A percentile compares a stretch with the other conserved stretches of the same genome.
phyloP scores from a whole-genome alignment of 108 stramenopile genomes.

The Stephanodiscus minutulus region DNA sequence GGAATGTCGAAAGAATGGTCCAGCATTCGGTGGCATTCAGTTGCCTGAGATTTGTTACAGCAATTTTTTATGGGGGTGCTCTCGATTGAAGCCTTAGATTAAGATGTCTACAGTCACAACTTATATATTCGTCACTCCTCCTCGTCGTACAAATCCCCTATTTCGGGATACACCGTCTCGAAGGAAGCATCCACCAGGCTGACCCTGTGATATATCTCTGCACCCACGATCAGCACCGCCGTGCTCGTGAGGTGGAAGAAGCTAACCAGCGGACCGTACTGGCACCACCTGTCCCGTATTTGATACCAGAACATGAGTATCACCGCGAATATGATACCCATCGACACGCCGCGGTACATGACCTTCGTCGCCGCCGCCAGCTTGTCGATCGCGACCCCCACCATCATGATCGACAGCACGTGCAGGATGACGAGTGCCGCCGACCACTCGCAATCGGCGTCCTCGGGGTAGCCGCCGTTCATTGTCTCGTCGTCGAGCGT shows the following conservation, averaged over 20 bases:
- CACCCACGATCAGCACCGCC: slow-evolving; percentile 70
- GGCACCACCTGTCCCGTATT: slow-evolving; percentile 64
- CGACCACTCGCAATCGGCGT: slow-evolving; percentile 58
- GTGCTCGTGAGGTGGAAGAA: slow-evolving; percentile 68
- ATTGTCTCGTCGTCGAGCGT: slow-evolving; percentile 58
- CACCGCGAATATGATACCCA: slow-evolving; percentile 78
- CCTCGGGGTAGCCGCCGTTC: slow-evolving; percentile 60
- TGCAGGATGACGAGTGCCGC: slow-evolving; percentile 60
- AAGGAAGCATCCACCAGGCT: slow-evolving; percentile 70
- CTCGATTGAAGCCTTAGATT: no score
- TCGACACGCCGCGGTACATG: slow-evolving; percentile 82
- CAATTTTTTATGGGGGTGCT: no score
- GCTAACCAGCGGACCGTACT: slow-evolving; percentile 69
- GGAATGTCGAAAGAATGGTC: slow-evolving; percentile 50
- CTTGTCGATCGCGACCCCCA: slow-evolving; percentile 83
- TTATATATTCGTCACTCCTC: slow-evolving; percentile 17
- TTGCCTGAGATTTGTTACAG: no score
- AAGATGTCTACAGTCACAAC: no score
- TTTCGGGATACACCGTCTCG: slow-evolving; percentile 79
- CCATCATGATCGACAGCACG: slow-evolving; percentile 71
- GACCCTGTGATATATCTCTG: slow-evolving; percentile 84
- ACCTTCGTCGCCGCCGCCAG: slow-evolving; percentile 66
- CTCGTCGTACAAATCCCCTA: slow-evolving; percentile 74
- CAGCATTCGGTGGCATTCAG: no score
- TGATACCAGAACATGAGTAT: slow-evolving; percentile 74